Percentiles rank a stretch among this genome's conserved stretches.
phyloP scores from a whole-genome alignment of 345 rosid species.

The Camelina sativa region DNA sequence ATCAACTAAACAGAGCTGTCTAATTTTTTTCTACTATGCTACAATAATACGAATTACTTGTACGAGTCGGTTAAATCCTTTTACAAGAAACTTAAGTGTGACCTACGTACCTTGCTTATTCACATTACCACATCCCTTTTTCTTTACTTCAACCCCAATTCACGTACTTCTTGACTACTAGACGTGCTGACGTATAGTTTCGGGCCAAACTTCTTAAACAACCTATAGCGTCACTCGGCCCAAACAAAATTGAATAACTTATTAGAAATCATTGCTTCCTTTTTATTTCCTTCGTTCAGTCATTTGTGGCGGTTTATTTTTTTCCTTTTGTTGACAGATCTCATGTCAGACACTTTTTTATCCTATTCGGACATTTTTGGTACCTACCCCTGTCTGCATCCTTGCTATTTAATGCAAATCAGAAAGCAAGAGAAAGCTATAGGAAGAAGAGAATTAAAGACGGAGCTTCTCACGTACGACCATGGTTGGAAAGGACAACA shows the following conservation, averaged over 20 bases:
- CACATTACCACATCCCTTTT: background rate
- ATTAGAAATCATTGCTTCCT: background rate
- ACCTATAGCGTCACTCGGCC: no score
- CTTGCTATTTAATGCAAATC: background rate
- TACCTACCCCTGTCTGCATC: conserved; percentile 31
- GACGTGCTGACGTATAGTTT: background rate
- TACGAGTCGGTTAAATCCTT: background rate
- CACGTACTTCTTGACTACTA: background rate
- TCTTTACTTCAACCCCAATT: background rate
- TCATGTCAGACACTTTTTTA: background rate
- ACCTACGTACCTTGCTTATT: background rate
- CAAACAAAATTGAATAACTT: no score
- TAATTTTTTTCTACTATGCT: background rate
- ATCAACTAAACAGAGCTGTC: background rate
- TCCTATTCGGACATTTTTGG: background rate
- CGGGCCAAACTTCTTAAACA: no score
- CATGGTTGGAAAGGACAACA: conserved; percentile 32
- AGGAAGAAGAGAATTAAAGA: background rate
- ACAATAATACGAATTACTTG: conserved; percentile 10
- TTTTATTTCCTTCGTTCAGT: background rate
- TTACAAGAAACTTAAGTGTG: background rate
- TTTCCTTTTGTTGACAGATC: background rate
- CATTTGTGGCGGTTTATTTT: background rate
- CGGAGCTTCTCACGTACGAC: conserved; percentile 10
- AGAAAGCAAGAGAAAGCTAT: background rate